Conservation (phyloP, 768 basidiomycete genomes). For the Suillus hirtellus region DNA sequence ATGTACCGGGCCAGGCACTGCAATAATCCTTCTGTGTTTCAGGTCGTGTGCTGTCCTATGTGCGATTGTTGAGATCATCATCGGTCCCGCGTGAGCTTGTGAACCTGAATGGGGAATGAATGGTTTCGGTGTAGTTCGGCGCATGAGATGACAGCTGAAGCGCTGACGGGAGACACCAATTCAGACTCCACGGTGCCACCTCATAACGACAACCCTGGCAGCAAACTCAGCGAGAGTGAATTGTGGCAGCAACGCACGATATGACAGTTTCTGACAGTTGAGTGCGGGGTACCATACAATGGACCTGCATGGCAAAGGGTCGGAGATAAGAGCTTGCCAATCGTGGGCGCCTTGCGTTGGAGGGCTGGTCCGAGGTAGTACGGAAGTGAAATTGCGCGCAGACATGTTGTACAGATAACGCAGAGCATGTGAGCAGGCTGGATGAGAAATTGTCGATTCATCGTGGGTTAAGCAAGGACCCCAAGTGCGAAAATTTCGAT, state of each 20-base stretch:
- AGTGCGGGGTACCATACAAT: not conserved
- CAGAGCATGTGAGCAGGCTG: not conserved
- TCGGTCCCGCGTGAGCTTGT: not conserved
- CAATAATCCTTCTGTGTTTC: not conserved
- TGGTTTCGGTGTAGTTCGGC: not conserved
- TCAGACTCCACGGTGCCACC: not conserved
- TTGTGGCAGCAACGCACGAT: not conserved
- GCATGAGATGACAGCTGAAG: not conserved
- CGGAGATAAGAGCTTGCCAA: not conserved
- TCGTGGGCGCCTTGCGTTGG: not conserved
- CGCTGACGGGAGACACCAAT: not conserved
- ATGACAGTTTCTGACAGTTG: not conserved
- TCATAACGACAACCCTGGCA: not conserved
- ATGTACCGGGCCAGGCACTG: not conserved
- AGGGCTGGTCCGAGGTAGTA: not conserved
- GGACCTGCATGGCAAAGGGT: not conserved
- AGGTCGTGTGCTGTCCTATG: not conserved
- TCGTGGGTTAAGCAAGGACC: not conserved
- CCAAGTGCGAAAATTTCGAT: not conserved
- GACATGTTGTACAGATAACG: not conserved
- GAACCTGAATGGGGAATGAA: not conserved
- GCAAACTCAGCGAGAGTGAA: not conserved
- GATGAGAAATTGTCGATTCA: not conserved
- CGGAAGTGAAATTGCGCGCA: not conserved
- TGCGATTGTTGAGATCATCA: not conserved